Base-by-base conservation (phyloP, 352 stramenopile species). In the Pythium folliculosum region DNA sequence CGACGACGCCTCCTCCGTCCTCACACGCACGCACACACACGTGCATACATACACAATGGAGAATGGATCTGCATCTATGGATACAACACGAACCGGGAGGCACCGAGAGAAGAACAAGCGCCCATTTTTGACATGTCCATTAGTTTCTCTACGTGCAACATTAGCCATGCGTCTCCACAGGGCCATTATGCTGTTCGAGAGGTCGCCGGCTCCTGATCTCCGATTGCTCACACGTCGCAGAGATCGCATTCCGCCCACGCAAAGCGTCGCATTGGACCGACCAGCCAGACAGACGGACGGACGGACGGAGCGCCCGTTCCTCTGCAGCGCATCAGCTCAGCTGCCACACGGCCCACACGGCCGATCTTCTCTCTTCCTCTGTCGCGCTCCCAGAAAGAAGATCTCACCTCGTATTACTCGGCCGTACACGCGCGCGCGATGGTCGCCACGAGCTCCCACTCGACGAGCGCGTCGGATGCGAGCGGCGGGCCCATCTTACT, bases 361-460 rank as follows among this genome's bases (percentile, higher is more conserved):
- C 19, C 17, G 25, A 23, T 14, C 8, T 7, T 23, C 45, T n/a
- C 37, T 37, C 22, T 49, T 32, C 53, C 21, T 37, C 5, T 9
- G 32, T 37, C 9, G 5, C 32, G 9, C 32, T 9, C 9, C 9
- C 32, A 37, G 32, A 37, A 37, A 9, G 32, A 10, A 37, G 32
- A 37, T 37, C n/a, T n/a, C n/a, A n/a, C n/a, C n/a, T n/a, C n/a
- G n/a, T n/a, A n/a, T n/a, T n/a, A n/a, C n/a, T n/a, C n/a, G n/a
- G n/a, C n/a, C n/a, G n/a, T n/a, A n/a, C n/a, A n/a, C n/a, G n/a
- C n/a, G n/a, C n/a, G n/a, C n/a, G n/a, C n/a, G n/a, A 73, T 73
- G 67, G 67, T 73, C 30, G 67, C 67, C 19, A 73, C 67, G 54
- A 73, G 67, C 49, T 69, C 55, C 43, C 67, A 73, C 52, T 61